Evolutionary conservation across 768 basidiomycete genomes (phyloP), one percentile per base, ranked within the genome.

Genomic region (Tephrocybe rancida): DNA sequence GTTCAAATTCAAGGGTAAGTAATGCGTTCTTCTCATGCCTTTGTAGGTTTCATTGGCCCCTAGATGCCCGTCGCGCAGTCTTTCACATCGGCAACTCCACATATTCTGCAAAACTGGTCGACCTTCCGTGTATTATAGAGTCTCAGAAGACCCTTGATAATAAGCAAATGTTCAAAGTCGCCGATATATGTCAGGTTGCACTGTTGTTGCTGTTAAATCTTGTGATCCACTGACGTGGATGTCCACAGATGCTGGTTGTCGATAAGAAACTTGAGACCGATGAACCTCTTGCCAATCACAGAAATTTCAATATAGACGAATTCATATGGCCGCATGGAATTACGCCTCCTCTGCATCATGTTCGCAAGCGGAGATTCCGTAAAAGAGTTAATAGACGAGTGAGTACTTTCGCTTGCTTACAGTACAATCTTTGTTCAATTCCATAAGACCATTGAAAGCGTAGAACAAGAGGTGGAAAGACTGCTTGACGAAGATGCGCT

Each of bases 321-420:
- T 98, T 95, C 69, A 93, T 98, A 50, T 99, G 92, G 88, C 95
- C 91, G 0, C 95, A 98, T 63, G 97, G 97, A 2, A 77, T 98
- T 42, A 97, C 95, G 0, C 96, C 96, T 44, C 96, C 97, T 1
- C 70, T 99, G 50, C 86, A 90, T 59, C 86, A 95, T 64, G 92
- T 85, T 42, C 82, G 96, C 50, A 97, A 97, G 70, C 82, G 96
- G 34, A 77, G 97, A 39, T 98, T 98, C 72, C 81, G 96, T 54
- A 95, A 94, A 71, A 80, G 95, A 39, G 85, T 93, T 18, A 95
- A 93, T 64, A 80, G 82, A 67, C 73, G 92, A 61, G 92, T 92
- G 61, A 34, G 83, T 74, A 14, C 25, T 21, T 42, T 9, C n/a
- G 39, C 44, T 38, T 1, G 18, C 2, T 53, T 1, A 25, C 50